Conservation (phyloP, 1,284 basidiomycete genomes). For the Microbotryum silenes-acaulis region DNA sequence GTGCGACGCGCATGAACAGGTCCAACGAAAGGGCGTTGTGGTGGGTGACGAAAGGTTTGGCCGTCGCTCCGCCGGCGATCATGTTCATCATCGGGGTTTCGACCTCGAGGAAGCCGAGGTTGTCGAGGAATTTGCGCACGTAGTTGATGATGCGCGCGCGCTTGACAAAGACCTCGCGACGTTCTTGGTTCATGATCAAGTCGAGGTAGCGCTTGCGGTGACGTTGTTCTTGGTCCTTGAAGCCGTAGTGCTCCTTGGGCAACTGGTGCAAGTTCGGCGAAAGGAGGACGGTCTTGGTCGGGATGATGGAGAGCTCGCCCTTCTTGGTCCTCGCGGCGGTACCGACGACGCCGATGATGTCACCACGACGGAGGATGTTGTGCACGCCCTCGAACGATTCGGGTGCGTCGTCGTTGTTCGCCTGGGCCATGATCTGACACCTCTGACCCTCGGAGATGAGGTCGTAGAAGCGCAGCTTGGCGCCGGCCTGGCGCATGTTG, state of each 20-base stretch:
- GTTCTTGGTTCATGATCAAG: constrained; percentile 87
- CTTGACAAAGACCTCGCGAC: constrained; percentile 84
- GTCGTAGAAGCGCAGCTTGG: constrained; percentile 92
- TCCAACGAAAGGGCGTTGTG: constrained; percentile 98
- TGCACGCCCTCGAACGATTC: constrained; percentile 67
- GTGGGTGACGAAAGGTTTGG: constrained; percentile 97
- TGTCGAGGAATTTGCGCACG: constrained; percentile 82
- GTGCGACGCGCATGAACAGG: constrained; percentile 95
- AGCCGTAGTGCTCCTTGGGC: constrained; percentile 72
- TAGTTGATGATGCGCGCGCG: constrained; percentile 75
- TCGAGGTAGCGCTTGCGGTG: constrained; percentile 99
- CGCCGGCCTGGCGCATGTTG: constrained; percentile 73
- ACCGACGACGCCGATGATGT: constrained; percentile 90
- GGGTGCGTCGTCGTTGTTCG: constrained; percentile 52
- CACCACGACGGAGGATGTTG: constrained; percentile 85
- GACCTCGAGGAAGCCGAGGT: constrained; percentile 93
- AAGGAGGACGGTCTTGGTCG: constrained; percentile 75
- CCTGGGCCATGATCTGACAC: constrained; percentile 90
- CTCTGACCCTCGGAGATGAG: constrained; percentile 85
- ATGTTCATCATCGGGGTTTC: constrained; percentile 99
- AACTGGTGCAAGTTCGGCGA: constrained; percentile 94
- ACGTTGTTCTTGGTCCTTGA: constrained; percentile 93
- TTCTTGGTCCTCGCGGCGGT: constrained; percentile 86
- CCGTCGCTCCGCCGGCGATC: constrained; percentile 93
- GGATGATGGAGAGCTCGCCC: constrained; percentile 88